Evolutionary conservation across 164 flowering plant genomes (phyloP), one percentile per base, ranked within the genome.

Genomic region (Sextonia rubra): DNA sequence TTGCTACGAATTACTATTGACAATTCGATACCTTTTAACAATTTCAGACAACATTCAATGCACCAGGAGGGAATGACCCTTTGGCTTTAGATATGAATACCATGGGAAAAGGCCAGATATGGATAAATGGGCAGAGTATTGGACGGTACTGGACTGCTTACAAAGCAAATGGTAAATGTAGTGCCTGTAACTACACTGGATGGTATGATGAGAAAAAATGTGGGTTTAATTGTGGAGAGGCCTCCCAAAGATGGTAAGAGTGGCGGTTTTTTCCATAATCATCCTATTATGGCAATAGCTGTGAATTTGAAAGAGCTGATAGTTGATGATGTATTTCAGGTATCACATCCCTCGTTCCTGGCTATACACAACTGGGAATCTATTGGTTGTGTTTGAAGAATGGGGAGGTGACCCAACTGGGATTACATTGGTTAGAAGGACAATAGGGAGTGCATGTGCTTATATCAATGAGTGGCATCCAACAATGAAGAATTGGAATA

Each of bases 381-480:
- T 91, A 66, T 37, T 95, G 76, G 88, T 95, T 52, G 73, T 93
- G 15, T 87, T 95, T 64, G 99, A 95, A 73, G 99, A 95, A 73
- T 77, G 90, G 67, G 98, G 99, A 6, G 98, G 99, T 29, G 89
- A 91, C 78, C 77, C 77, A 3, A 37, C 49, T 60, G 90, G 89
- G 24, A 88, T 96, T 48, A 73, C 88, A 60, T 75, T 96, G 83
- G 95, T 85, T 26, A 83, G 84, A 65, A 82, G 92, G 77, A 91
- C 88, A 73, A 77, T 92, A 37, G 83, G 83, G 60, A 90, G 91
- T 52, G 91, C 89, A 7, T 95, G 99, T 82, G 91, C 93, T 55
- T 88, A 91, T 82, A 88, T 95, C 47, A 80, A 77, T 64, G 99
- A 95, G 79, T 85, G 93, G 95, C 98, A 93, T 79, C 98, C 98